These are phyloP conservation scores for Cenchrus fungigraminus DNA, from an alignment of 176 grass and related monocot species.

Conservation along the genomic window DNA sequence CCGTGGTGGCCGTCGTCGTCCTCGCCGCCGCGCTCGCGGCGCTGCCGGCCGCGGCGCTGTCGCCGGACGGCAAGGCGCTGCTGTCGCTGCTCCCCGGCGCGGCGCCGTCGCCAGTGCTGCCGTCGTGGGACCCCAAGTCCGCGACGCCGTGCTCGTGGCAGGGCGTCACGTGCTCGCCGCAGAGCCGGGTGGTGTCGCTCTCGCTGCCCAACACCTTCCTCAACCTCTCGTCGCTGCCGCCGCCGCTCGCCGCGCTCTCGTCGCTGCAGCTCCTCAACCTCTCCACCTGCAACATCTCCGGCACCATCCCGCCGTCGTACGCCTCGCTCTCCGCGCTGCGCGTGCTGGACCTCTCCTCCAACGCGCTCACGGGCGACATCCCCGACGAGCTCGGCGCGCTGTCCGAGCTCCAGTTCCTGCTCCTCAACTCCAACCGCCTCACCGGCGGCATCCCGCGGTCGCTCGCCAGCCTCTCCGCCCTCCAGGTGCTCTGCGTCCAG, in stretches of 20 bases:
- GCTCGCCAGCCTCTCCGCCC: slow-evolving; percentile 68
- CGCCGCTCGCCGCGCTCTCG: slow-evolving; percentile 65
- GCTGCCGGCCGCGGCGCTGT: slow-evolving; percentile 41
- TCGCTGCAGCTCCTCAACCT: slow-evolving; percentile 93
- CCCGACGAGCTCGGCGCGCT: slow-evolving; percentile 62
- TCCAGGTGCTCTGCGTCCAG: slow-evolving; percentile 94
- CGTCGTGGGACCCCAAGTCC: slow-evolving; percentile 74
- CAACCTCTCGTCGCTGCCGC: slow-evolving; percentile 78
- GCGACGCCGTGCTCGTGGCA: slow-evolving; percentile 85
- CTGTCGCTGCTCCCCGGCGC: slow-evolving; percentile 62
- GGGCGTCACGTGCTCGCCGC: slow-evolving; percentile 90
- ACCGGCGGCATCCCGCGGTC: slow-evolving; percentile 65
- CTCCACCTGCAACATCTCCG: slow-evolving; percentile 90
- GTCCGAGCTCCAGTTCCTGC: slow-evolving; percentile 73
- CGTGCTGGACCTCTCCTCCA: slow-evolving; percentile 89
- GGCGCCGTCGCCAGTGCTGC: slow-evolving; percentile 55
- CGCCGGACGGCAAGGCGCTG: slow-evolving; percentile 67
- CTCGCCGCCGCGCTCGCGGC: not conserved
- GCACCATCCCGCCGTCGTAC: slow-evolving; percentile 56
- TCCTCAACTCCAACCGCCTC: slow-evolving; percentile 90
- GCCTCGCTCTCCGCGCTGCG: slow-evolving; percentile 63
- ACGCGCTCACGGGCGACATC: slow-evolving; percentile 72
- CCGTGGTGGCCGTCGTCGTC: not conserved
- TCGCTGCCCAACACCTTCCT: slow-evolving; percentile 91
- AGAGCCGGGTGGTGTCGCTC: slow-evolving; percentile 81